Conservation (phyloP, 805 yeast species). For the Wickerhamiella slavikovae region DNA sequence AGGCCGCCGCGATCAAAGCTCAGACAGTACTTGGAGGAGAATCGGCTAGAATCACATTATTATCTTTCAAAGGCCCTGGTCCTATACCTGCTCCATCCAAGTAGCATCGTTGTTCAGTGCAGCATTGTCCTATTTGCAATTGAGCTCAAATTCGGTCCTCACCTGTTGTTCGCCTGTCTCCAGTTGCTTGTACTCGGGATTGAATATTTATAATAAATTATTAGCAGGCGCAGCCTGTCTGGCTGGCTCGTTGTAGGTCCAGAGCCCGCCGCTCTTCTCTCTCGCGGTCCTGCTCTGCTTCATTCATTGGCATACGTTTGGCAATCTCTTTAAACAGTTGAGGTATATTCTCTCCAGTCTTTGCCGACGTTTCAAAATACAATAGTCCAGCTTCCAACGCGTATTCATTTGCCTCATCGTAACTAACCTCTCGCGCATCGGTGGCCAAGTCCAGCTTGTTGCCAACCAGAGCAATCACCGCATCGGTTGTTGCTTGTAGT, state of each 20-base stretch:
- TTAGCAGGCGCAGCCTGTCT: slow-evolving; percentile 19
- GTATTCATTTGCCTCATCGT: slow-evolving; percentile 25
- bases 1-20: too few species aligned
- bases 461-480: slow-evolving; percentile 73
- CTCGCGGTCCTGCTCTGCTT: slow-evolving; percentile 13
- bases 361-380: slow-evolving; percentile 47
- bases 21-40: too few species aligned
- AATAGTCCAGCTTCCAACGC: slow-evolving; percentile 32
- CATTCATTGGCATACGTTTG: slow-evolving; percentile 26
- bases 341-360: slow-evolving; percentile 40
- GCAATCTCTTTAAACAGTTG: slow-evolving; percentile 28
- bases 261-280: slow-evolving; percentile 10
- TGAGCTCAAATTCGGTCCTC: too few species aligned
- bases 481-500: slow-evolving; percentile 53
- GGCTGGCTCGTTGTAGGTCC: slow-evolving; percentile 8
- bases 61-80: too few species aligned
- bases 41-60: too few species aligned
- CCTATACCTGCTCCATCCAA: too few species aligned
- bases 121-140: too few species aligned
- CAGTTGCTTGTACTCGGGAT: too few species aligned
- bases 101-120: too few species aligned
- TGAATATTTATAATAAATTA: background rate
- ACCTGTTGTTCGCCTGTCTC: too few species aligned
- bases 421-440: slow-evolving; percentile 20
- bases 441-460: slow-evolving; percentile 50